phyloP scores from a whole-genome alignment of 2,329 filamentous ascomycete species.

The Dactylellina haptotyla region DNA sequence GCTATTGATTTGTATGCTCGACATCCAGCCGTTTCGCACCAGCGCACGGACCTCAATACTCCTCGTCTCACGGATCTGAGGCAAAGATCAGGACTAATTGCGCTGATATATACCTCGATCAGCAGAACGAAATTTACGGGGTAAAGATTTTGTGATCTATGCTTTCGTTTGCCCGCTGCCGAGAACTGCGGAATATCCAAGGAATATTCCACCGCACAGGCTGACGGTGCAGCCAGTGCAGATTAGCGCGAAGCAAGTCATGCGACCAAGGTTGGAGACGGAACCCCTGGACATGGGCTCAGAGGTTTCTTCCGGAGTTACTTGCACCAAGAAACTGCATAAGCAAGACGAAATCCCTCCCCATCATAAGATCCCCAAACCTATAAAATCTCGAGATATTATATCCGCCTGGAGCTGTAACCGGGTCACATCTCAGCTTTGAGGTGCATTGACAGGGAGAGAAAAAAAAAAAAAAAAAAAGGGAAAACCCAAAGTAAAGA shows the following conservation, averaged over 20 bases:
- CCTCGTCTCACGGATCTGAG: conserved; percentile 25
- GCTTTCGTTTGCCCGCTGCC: conserved; percentile 8
- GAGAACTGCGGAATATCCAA: conserved; percentile 52
- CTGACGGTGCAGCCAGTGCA: conserved; percentile 30
- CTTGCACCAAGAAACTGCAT: conserved; percentile 49
- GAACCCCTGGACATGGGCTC: conserved; percentile 54
- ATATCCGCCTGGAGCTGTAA: conserved; percentile 51
- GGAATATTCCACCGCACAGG: conserved; percentile 53
- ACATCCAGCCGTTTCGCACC: conserved; percentile 35
- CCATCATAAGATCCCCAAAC: conserved; percentile 36
- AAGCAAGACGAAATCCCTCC: conserved; percentile 52
- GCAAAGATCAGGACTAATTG: conserved; percentile 21
- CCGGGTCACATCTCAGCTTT: conserved; percentile 50
- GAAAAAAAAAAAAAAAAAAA: conserved; percentile 14
- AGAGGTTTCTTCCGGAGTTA: conserved; percentile 50
- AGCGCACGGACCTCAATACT: conserved; percentile 40
- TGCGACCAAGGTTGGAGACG: conserved; percentile 54
- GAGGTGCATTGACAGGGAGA: conserved; percentile 27
- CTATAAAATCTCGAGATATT: conserved; percentile 52
- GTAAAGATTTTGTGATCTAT: conserved; percentile 20
- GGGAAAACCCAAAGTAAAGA: conserved; percentile 24
- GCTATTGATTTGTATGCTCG: conserved; percentile 13
- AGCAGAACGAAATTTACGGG: conserved; percentile 16
- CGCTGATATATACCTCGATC: conserved; percentile 26
- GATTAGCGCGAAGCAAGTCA: conserved; percentile 54